Evolutionary conservation across 179 eudicot genomes (phyloP).

Genomic region (Carnegiea gigantea): DNA sequence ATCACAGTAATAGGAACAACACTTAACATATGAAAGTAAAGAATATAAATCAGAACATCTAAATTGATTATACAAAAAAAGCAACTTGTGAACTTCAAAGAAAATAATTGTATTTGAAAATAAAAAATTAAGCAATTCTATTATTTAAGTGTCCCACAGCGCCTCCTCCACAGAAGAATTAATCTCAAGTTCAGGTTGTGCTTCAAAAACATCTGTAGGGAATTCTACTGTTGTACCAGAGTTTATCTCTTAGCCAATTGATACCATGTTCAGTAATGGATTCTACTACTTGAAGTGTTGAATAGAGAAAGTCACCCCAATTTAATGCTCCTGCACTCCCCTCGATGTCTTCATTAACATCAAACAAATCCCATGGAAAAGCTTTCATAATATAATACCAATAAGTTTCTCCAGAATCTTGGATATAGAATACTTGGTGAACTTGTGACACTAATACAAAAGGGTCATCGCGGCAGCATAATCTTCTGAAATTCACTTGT

Average conservation of each 20-base stretch:
- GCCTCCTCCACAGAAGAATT: constrained; percentile 9
- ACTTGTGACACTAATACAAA: constrained; percentile 17
- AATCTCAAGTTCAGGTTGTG: no score
- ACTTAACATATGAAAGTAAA: no score
- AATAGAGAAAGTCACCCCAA: background rate
- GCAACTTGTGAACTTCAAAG: no score
- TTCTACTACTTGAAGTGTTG: background rate
- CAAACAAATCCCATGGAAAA: constrained; percentile 14
- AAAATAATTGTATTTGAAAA: no score
- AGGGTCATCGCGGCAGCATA: constrained; percentile 1
- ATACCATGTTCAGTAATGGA: no score
- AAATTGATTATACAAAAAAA: no score
- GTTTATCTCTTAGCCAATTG: no score
- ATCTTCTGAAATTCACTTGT: constrained; percentile 1
- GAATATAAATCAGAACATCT: no score
- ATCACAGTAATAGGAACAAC: no score
- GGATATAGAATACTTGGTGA: constrained; percentile 13
- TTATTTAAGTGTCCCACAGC: constrained; percentile 7
- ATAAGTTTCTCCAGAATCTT: constrained; percentile 12
- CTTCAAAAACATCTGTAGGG: no score
- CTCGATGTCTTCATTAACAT: background rate
- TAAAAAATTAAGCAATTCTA: background rate
- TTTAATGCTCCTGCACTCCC: background rate
- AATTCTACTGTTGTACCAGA: no score
- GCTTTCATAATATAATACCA: constrained; percentile 10